Conservation (phyloP, 495 filamentous ascomycete species). For the Trichocladium uniseriatum region DNA sequence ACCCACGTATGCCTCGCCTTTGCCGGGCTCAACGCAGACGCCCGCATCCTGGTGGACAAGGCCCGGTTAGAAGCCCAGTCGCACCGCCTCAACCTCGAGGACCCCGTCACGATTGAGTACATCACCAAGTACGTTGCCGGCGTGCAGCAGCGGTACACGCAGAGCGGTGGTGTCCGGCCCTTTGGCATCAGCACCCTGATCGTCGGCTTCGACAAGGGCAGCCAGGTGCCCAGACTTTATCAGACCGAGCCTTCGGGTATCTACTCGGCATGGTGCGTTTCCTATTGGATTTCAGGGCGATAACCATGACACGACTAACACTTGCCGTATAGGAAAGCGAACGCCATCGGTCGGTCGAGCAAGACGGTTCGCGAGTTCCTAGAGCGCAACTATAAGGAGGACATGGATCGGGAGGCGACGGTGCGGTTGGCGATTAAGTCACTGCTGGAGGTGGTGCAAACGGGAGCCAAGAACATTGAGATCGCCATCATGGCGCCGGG, state of each 20-base stretch:
- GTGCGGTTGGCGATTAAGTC: constrained; percentile 97
- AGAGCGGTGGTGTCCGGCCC: constrained; percentile 92
- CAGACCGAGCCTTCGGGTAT: constrained; percentile 98
- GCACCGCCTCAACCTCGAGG: constrained; percentile 95
- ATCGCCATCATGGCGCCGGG: constrained; percentile 98
- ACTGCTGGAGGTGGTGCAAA: constrained; percentile 94
- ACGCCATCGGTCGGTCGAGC: constrained; percentile 94
- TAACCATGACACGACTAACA: too few relatives aligned
- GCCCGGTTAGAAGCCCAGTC: constrained; percentile 94
- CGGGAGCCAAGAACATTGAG: constrained; percentile 98
- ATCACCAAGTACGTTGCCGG: constrained; percentile 97
- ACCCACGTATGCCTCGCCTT: constrained; percentile 95
- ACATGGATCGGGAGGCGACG: constrained; percentile 93
- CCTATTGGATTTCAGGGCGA: too few relatives aligned
- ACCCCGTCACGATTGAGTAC: constrained; percentile 95
- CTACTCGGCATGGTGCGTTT: constrained; percentile 85
- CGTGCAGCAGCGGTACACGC: constrained; percentile 96
- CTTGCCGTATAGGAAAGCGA: constrained; percentile 72
- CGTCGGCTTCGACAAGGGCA: constrained; percentile 91
- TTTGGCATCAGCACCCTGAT: constrained; percentile 97
- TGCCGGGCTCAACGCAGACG: constrained; percentile 93
- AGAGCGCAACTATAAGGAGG: constrained; percentile 94
- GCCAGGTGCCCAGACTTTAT: constrained; percentile 77
- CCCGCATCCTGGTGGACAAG: constrained; percentile 94
- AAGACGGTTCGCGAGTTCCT: constrained; percentile 98